Conservation (phyloP, 202 grass and related monocot species). For the Elaeis oleifera region DNA sequence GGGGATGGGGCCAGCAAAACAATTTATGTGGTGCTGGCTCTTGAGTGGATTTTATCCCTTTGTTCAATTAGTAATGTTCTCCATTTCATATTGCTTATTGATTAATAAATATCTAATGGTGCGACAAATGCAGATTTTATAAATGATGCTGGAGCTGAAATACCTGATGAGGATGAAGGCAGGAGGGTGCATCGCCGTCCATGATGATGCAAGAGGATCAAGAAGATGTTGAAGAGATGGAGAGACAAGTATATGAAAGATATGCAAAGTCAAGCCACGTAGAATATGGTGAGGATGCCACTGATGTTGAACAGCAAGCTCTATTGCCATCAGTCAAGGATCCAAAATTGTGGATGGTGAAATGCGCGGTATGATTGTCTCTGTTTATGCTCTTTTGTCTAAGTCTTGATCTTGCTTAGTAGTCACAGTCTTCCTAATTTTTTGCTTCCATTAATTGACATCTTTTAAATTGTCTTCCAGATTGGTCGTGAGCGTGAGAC, state of each 20-base stretch:
- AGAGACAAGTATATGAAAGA: conserved; percentile 75
- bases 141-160: conserved; percentile 68
- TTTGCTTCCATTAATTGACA: too few relatives aligned
- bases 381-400: conserved; percentile 6
- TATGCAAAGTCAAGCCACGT: conserved; percentile 79
- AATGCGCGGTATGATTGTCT: conserved; percentile 64
- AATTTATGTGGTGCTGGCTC: too few relatives aligned
- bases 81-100: background rate
- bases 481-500: conserved; percentile 90
- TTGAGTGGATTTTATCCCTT: background rate
- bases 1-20: too few relatives aligned
- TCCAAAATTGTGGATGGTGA: conserved; percentile 98
- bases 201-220: conserved; percentile 83
- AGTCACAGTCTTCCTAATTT: background rate
- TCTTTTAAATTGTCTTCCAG: conserved; percentile 26
- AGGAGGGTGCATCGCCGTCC: conserved; percentile 49
- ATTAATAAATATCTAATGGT: conserved; percentile 15
- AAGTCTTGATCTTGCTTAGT: conserved; percentile 1
- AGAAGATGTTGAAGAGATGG: conserved; percentile 94
- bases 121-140: conserved; percentile 57
- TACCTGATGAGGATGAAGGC: conserved; percentile 57
- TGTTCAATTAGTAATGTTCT: background rate
- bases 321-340: conserved; percentile 96
- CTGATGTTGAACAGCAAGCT: conserved; percentile 91
- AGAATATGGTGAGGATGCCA: conserved; percentile 83